Conservation (phyloP, 371 early-diverging fungal genomes). For the Mucor ambiguus region DNA sequence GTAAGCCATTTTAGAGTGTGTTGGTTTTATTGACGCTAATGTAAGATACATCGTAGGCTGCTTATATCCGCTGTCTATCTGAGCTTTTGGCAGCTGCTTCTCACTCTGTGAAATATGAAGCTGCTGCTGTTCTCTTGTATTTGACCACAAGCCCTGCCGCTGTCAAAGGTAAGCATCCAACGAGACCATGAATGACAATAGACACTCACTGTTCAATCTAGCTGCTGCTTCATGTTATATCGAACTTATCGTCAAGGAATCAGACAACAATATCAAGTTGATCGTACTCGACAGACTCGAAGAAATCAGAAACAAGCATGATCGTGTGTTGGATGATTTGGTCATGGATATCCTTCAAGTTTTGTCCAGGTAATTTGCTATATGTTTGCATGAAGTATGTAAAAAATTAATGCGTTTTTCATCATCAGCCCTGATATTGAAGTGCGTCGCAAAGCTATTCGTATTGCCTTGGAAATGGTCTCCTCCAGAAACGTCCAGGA, state of each 20-base stretch:
- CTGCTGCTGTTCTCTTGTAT: slow-evolving; percentile 88
- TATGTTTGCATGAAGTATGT: neutral
- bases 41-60: slow-evolving; percentile 47
- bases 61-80: slow-evolving; percentile 88
- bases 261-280: slow-evolving; percentile 97
- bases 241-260: slow-evolving; percentile 87
- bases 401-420: neutral
- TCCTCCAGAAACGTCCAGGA: slow-evolving; percentile 91
- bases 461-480: slow-evolving; percentile 88
- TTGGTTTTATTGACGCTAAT: neutral
- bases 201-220: slow-evolving; percentile 18
- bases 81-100: slow-evolving; percentile 80
- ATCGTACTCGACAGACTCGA: slow-evolving; percentile 92
- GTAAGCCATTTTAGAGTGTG: slow-evolving; percentile 31
- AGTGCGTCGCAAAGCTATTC: slow-evolving; percentile 89
- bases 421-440: slow-evolving; percentile 84
- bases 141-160: slow-evolving; percentile 89
- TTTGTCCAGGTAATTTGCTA: slow-evolving; percentile 58
- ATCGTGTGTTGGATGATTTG: slow-evolving; percentile 84
- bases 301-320: slow-evolving; percentile 85
- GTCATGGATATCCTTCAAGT: slow-evolving; percentile 94
- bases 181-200: neutral
- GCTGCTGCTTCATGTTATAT: slow-evolving; percentile 92
- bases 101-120: slow-evolving; percentile 95
- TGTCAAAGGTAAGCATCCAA: slow-evolving; percentile 69